Evolutionary conservation across 129 eudicot genomes (phyloP).

Genomic region (Smallanthus sonchifolius): DNA sequence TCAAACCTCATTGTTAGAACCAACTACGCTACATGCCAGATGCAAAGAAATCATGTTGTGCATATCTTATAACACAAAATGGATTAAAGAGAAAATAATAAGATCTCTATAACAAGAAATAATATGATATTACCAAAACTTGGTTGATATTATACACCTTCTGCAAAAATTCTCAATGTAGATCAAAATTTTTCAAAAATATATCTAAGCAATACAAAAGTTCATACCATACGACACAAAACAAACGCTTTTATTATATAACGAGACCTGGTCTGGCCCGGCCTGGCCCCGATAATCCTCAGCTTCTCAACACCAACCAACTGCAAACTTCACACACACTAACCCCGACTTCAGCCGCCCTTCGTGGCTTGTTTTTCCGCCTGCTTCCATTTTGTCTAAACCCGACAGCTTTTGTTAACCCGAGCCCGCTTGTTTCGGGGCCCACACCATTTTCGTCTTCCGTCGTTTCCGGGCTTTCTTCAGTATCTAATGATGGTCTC

Average conservation of each 20-base stretch:
- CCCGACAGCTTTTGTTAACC: slow-evolving; percentile 49
- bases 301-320: slow-evolving; percentile 33
- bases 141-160: slow-evolving; percentile 26
- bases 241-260: slow-evolving; percentile 15
- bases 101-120: neutral
- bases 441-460: slow-evolving; percentile 43
- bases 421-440: slow-evolving; percentile 25
- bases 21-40: no score
- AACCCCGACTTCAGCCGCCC: slow-evolving; percentile 98
- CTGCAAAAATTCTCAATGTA: slow-evolving; percentile 26
- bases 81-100: neutral
- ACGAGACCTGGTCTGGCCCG: neutral
- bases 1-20: no score
- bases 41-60: neutral
- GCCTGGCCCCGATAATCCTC: slow-evolving; percentile 7
- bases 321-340: slow-evolving; percentile 55
- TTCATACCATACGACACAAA: slow-evolving; percentile 11
- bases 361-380: slow-evolving; percentile 80
- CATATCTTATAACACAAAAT: neutral
- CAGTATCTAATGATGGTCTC: slow-evolving; percentile 35
- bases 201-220: slow-evolving; percentile 29
- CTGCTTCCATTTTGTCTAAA: slow-evolving; percentile 91
- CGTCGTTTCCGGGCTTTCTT: slow-evolving; percentile 34
- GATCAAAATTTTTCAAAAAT: slow-evolving; percentile 16
- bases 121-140: slow-evolving; percentile 7